These are phyloP conservation scores for Wallacemonas sp. DNA, from an alignment of 208 protist species.

Conservation along the genomic window DNA sequence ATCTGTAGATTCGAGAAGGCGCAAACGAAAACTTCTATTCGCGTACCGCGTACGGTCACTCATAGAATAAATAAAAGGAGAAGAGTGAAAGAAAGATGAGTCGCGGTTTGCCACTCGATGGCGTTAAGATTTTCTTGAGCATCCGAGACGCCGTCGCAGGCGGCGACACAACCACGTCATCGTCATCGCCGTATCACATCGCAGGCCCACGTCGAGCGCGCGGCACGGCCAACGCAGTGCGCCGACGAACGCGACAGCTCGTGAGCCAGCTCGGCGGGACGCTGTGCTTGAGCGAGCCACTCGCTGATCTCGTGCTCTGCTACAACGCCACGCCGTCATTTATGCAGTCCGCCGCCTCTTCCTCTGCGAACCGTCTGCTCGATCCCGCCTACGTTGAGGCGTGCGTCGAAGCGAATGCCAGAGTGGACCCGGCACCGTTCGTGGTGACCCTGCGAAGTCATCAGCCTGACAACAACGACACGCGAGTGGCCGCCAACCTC, in stretches of 20 bases:
- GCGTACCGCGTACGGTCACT: too few species aligned
- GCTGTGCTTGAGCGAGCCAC: conserved; percentile 48
- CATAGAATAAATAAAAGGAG: too few species aligned
- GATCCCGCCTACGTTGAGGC: conserved; percentile 46
- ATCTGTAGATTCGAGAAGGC: too few species aligned
- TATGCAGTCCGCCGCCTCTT: too few species aligned
- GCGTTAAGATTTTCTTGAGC: conserved; percentile 60
- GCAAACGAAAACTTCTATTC: too few species aligned
- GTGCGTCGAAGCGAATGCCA: conserved; percentile 23
- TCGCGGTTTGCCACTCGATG: conserved; percentile 27
- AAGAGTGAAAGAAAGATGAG: neutral
- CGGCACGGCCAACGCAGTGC: conserved; percentile 18
- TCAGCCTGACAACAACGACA: neutral
- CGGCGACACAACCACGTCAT: neutral
- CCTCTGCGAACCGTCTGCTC: conserved; percentile 48
- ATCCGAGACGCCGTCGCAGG: conserved; percentile 31
- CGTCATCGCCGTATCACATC: neutral
- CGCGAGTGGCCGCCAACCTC: neutral
- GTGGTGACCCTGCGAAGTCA: conserved; percentile 6
- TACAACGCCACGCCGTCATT: conserved; percentile 39
- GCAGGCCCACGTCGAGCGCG: conserved; percentile 17
- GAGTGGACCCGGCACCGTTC: neutral
- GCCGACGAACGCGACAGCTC: conserved; percentile 9
- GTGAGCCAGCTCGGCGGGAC: conserved; percentile 56
- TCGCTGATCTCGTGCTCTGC: conserved; percentile 60